Percentiles rank a stretch among this genome's conserved stretches.
Evolutionary conservation across 2,329 filamentous ascomycete genomes (phyloP).

Genomic region (Curvularia lunata): DNA sequence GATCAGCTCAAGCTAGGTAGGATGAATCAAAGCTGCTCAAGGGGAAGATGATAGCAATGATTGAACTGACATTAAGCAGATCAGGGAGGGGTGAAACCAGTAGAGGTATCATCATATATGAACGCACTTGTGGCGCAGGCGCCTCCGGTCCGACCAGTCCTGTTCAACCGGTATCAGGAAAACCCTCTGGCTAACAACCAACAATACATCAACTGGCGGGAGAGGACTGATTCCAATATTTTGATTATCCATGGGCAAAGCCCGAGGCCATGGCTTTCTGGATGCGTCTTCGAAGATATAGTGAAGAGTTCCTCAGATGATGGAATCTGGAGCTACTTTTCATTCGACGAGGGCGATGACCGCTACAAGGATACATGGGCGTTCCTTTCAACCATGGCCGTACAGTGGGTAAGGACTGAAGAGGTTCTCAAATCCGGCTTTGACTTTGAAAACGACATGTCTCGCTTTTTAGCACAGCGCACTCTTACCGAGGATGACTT

Average conservation of each 20-base stretch:
- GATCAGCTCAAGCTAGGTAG: background rate
- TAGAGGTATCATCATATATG: background rate
- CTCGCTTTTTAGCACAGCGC: background rate
- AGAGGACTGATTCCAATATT: background rate
- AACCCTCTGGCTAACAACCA: background rate
- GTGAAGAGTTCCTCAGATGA: background rate
- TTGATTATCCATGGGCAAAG: background rate
- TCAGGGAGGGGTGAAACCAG: background rate
- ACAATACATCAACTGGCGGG: background rate
- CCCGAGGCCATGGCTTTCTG: background rate
- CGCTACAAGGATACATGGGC: background rate
- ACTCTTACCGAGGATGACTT: background rate
- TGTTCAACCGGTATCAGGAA: background rate
- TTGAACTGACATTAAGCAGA: background rate
- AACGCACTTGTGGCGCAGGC: background rate
- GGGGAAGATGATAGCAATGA: background rate
- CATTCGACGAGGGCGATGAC: background rate
- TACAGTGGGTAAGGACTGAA: background rate
- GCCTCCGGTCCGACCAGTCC: background rate
- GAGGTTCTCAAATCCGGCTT: background rate
- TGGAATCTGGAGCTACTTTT: background rate
- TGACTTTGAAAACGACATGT: background rate
- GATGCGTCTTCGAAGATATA: background rate
- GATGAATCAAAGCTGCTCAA: background rate
- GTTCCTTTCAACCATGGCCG: background rate